Percentiles rank a stretch among this genome's conserved stretches.
Conservation (phyloP, 352 stramenopile genomes). For the Phytophthora pistaciae region DNA sequence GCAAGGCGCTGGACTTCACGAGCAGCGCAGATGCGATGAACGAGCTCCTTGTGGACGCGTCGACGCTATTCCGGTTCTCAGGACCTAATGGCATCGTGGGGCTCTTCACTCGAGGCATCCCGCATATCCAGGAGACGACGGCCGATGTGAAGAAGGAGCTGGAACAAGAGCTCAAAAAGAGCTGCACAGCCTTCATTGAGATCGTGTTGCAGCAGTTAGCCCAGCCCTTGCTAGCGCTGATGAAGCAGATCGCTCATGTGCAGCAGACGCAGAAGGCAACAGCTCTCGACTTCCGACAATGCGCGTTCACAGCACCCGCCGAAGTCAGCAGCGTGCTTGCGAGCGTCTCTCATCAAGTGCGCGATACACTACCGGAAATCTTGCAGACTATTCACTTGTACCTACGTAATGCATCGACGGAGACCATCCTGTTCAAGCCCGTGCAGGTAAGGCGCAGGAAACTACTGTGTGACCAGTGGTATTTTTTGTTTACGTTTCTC, state of each 20-base stretch:
- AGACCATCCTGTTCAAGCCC: slow-evolving; percentile 86
- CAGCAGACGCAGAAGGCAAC: slow-evolving; percentile 51
- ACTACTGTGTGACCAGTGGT: not conserved
- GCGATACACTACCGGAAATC: slow-evolving; percentile 49
- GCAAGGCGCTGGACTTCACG: slow-evolving; percentile 81
- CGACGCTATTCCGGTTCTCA: slow-evolving; percentile 72
- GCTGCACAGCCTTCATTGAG: slow-evolving; percentile 85
- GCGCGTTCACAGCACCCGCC: slow-evolving; percentile 48
- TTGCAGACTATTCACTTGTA: slow-evolving; percentile 76
- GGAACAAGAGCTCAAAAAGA: slow-evolving; percentile 83
- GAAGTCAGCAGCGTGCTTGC: slow-evolving; percentile 58
- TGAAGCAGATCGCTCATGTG: slow-evolving; percentile 72
- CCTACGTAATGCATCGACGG: slow-evolving; percentile 80
- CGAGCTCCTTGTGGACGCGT: slow-evolving; percentile 71
- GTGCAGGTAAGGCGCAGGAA: slow-evolving; percentile 60
- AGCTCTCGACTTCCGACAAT: slow-evolving; percentile 53
- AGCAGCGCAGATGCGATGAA: slow-evolving; percentile 80
- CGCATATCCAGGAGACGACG: slow-evolving; percentile 81
- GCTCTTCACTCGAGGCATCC: slow-evolving; percentile 75
- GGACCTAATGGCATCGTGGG: slow-evolving; percentile 65
- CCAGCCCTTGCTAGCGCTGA: slow-evolving; percentile 58
- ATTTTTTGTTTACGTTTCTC: not conserved
- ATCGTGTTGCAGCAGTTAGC: slow-evolving; percentile 71
- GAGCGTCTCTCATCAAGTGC: slow-evolving; percentile 52
- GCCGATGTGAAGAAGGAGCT: slow-evolving; percentile 85